phyloP scores from a whole-genome alignment of 1,139 yeast genomes.

The Taphrina pruni region DNA sequence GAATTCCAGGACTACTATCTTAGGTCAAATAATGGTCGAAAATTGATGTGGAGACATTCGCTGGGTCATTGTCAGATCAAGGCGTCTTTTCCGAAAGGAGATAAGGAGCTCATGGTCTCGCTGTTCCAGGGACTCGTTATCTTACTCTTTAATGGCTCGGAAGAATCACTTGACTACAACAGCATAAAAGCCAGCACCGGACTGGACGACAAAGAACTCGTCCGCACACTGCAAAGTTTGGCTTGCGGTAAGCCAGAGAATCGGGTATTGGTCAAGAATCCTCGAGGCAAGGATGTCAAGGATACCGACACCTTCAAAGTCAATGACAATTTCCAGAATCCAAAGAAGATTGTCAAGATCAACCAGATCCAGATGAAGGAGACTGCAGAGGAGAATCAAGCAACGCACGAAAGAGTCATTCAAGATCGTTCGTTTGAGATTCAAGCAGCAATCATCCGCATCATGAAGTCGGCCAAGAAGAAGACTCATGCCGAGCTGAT shows the following conservation, averaged over 20 bases:
- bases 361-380: slow-evolving; percentile 51
- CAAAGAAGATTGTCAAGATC: slow-evolving; percentile 50
- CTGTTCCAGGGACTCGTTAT: slow-evolving; percentile 51
- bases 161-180: slow-evolving; percentile 47
- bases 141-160: slow-evolving; percentile 49
- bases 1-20: slow-evolving; percentile 48
- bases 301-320: slow-evolving; percentile 49
- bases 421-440: slow-evolving; percentile 52
- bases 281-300: slow-evolving; percentile 47
- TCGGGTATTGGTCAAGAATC: slow-evolving; percentile 49
- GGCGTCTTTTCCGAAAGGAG: slow-evolving; percentile 51
- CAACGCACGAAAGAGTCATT: slow-evolving; percentile 48
- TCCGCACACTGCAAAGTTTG: slow-evolving; percentile 50
- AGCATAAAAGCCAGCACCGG: slow-evolving; percentile 47
- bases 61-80: slow-evolving; percentile 50
- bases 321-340: slow-evolving; percentile 50
- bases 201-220: slow-evolving; percentile 46
- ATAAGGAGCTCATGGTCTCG: slow-evolving; percentile 50
- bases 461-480: slow-evolving; percentile 65
- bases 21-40: slow-evolving; percentile 47
- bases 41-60: slow-evolving; percentile 51
- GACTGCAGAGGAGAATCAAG: slow-evolving; percentile 48
- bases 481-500: slow-evolving; percentile 53
- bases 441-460: slow-evolving; percentile 53
- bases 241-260: slow-evolving; percentile 48